A percentile compares a stretch with the other conserved stretches of the same genome.
These are phyloP conservation scores for Plicaturopsis crispa DNA, from an alignment of 768 basidiomycete species.

Conservation along the genomic window DNA sequence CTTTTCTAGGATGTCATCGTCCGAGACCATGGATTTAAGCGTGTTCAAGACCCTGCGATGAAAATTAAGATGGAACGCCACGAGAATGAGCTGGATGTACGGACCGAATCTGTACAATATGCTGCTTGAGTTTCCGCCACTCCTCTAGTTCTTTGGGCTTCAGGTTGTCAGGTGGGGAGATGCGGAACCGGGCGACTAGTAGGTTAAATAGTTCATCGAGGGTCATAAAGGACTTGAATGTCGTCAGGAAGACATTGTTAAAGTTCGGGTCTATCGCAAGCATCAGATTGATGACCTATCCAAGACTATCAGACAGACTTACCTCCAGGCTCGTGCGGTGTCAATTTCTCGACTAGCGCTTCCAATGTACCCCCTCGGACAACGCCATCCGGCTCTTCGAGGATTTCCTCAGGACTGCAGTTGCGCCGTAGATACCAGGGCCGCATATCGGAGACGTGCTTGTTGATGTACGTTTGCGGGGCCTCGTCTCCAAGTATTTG, in stretches of 20 bases:
- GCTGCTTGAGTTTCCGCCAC: slow-evolving; percentile 84
- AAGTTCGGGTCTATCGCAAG: slow-evolving; percentile 59
- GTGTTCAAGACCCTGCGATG: slow-evolving; percentile 77
- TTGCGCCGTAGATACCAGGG: slow-evolving; percentile 87
- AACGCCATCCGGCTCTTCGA: slow-evolving; percentile 77
- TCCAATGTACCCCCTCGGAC: slow-evolving; percentile 83
- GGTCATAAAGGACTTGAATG: slow-evolving; percentile 90
- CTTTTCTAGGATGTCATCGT: slow-evolving; percentile 77
- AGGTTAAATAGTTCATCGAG: slow-evolving; percentile 77
- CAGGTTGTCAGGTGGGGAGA: slow-evolving; percentile 65
- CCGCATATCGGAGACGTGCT: slow-evolving; percentile 29
- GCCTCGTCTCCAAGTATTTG: neutral
- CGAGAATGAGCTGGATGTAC: slow-evolving; percentile 14
- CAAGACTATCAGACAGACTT: slow-evolving; percentile 16
- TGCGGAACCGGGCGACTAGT: slow-evolving; percentile 73
- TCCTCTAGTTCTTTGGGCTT: slow-evolving; percentile 54
- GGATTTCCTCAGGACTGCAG: slow-evolving; percentile 71
- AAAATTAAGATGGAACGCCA: slow-evolving; percentile 3
- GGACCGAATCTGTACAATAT: slow-evolving; percentile 81
- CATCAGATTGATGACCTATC: slow-evolving; percentile 2
- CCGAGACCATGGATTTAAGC: slow-evolving; percentile 82
- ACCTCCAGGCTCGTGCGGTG: slow-evolving; percentile 87
- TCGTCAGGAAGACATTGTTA: slow-evolving; percentile 88
- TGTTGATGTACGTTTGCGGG: slow-evolving; percentile 16
- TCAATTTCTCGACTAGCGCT: slow-evolving; percentile 84